Conservation (phyloP, 305 asterid genomes). For the Fraxinus greggii region DNA sequence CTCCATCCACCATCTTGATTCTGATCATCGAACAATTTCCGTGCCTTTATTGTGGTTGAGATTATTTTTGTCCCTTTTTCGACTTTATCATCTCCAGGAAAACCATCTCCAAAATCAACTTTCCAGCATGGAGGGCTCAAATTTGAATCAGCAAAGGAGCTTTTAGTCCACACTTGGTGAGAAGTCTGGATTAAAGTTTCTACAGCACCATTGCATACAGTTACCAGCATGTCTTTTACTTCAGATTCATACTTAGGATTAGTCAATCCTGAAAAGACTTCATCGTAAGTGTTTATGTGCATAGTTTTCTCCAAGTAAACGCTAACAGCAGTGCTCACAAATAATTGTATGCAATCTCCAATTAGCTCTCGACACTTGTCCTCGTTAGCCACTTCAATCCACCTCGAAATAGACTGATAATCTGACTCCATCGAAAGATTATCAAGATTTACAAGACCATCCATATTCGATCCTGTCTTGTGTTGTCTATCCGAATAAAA, state of each 20-base stretch:
- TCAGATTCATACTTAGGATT: conserved; percentile 59
- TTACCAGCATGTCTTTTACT: conserved; percentile 48
- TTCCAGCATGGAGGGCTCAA: conserved; percentile 20
- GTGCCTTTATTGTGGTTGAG: conserved; percentile 21
- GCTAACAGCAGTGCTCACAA: conserved; percentile 64
- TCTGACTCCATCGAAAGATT: background rate
- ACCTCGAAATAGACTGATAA: conserved; percentile 18
- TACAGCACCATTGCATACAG: conserved; percentile 56
- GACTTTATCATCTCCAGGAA: conserved; percentile 18
- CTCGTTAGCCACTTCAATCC: conserved; percentile 46
- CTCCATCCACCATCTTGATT: conserved; percentile 41
- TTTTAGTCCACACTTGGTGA: conserved; percentile 38
- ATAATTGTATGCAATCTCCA: conserved; percentile 46
- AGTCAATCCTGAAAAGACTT: conserved; percentile 59
- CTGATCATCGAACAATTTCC: conserved; percentile 25
- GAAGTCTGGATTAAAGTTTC: conserved; percentile 60
- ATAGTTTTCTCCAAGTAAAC: conserved; percentile 65
- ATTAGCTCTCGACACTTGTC: conserved; percentile 52
- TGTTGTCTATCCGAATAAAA: conserved; percentile 28
- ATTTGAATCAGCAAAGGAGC: conserved; percentile 9
- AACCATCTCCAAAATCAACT: conserved; percentile 21
- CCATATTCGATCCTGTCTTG: background rate
- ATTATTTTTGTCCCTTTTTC: conserved; percentile 18
- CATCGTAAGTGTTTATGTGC: conserved; percentile 52
- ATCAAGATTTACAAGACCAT: conserved; percentile 4